Base-by-base conservation (phyloP, 176 grass and related monocot species). In the Luzula sylvatica region DNA sequence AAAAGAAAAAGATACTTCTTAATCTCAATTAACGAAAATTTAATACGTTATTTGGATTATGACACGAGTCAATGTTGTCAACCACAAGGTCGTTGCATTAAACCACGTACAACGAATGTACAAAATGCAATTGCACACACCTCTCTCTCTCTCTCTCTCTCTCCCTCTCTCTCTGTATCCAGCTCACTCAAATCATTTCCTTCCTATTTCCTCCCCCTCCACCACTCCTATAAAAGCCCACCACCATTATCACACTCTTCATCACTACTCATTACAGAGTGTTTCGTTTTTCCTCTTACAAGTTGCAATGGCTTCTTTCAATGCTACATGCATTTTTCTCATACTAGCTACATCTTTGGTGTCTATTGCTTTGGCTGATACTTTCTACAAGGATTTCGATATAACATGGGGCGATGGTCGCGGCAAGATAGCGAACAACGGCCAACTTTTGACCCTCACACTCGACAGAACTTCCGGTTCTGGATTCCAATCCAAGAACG, bases 361-460 rank as follows among this genome's bases (percentile, higher is more conserved):
- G 16, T 61, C 29, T 9, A 60, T 43, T 0, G 40, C 50, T 2
- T 8, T 72, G 2, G 56, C 59, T 8, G 45, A 69, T 6, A 82
- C 45, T 71, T 82, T 93, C 55, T 20, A 78, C 81, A 45, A 75
- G 50, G 81, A 86, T 19, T 82, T 93, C 50, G 81, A 93, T 73
- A 75, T 93, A 38, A 82, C 87, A 0, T 93, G 87, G 87, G 87
- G 87, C 0, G 77, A 78, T 20, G 81, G 77, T 7, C 87, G 87
- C 0, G 87, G 81, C 5, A 86, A 78, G 54, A 69, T 94, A 43
- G 20, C 29, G 0, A 47, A 82, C 61, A 66, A 75, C 0, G 87
- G 81, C 3, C 55, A 79, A 55, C 73, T 86, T 1, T 68, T 94
- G 0, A 75, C 77, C 11, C 74, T 94, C 3, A 57, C 66, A 3